These are phyloP conservation scores for Harringtonia lauricola DNA, from an alignment of 2,329 filamentous ascomycete genomes.

Conservation along the genomic window DNA sequence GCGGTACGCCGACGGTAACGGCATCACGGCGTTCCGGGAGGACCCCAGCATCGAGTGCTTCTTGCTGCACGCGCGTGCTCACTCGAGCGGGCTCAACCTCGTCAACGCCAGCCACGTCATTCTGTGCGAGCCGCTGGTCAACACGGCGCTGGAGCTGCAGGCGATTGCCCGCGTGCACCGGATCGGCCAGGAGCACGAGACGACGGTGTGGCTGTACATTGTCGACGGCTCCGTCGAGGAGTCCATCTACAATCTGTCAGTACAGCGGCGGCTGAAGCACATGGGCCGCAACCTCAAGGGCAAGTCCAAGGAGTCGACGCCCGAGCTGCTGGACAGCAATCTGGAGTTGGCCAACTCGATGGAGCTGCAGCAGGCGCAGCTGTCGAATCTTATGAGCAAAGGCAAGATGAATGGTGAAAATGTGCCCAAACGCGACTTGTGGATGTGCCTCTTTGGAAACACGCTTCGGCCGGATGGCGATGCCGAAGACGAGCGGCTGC, in stretches of 20 bases:
- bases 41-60: slow-evolving; percentile 71
- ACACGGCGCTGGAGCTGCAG: slow-evolving; percentile 87
- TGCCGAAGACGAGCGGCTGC: slow-evolving; percentile 3
- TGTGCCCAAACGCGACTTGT: slow-evolving; percentile 68
- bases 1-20: slow-evolving; percentile 56
- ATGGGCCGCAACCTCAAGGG: slow-evolving; percentile 39
- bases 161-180: slow-evolving; percentile 91
- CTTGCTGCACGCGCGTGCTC: slow-evolving; percentile 77
- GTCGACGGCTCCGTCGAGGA: slow-evolving; percentile 87
- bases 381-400: slow-evolving; percentile 61
- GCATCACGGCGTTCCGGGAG: slow-evolving; percentile 65
- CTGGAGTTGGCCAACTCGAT: slow-evolving; percentile 78
- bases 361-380: slow-evolving; percentile 63
- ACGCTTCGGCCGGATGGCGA: slow-evolving; percentile 20
- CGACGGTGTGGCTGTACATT: slow-evolving; percentile 92
- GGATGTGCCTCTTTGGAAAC: slow-evolving; percentile 76
- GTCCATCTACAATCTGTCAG: slow-evolving; percentile 80
- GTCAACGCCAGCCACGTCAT: slow-evolving; percentile 92
- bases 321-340: slow-evolving; percentile 43
- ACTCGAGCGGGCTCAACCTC: slow-evolving; percentile 81
- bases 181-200: slow-evolving; percentile 80
- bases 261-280: slow-evolving; percentile 66
- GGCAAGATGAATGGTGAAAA: slow-evolving; percentile 65
- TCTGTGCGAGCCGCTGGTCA: slow-evolving; percentile 85
- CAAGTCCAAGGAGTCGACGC: slow-evolving; percentile 27